Conservation (phyloP, 345 rosid genomes). For the Syzygium aromaticum region DNA sequence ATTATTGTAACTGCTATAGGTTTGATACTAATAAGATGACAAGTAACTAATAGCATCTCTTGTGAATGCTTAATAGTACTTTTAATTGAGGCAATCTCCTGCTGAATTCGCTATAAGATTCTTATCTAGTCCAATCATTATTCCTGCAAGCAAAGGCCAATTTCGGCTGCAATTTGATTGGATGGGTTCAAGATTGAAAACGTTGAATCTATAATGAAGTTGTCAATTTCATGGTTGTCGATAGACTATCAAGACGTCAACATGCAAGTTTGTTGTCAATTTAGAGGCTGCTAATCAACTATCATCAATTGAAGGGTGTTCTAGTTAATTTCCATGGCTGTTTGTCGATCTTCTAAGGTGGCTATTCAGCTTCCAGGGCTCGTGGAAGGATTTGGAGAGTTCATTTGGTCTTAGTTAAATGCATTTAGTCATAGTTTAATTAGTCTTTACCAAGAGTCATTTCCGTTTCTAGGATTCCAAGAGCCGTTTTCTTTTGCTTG, state of each 20-base stretch:
- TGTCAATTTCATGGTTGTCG: background rate
- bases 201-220: background rate
- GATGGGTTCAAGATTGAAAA: background rate
- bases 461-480: background rate
- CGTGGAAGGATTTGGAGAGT: background rate
- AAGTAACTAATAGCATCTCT: background rate
- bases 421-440: background rate
- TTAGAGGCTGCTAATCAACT: background rate
- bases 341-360: background rate
- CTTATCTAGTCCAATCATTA: background rate
- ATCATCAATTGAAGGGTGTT: background rate
- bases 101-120: background rate
- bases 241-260: background rate
- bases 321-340: background rate
- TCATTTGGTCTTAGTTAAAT: background rate
- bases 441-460: background rate
- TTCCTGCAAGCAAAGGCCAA: background rate
- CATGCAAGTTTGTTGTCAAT: background rate
- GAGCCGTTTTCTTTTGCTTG: background rate
- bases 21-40: slow-evolving; percentile 13
- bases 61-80: background rate
- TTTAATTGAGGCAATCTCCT: background rate
- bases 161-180: background rate
- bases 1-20: slow-evolving; percentile 57
- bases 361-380: background rate